Percentiles rank a stretch among this genome's conserved stretches.
These are phyloP conservation scores for Physcia stellaris DNA, from an alignment of 495 filamentous ascomycete species.

Conservation along the genomic window DNA sequence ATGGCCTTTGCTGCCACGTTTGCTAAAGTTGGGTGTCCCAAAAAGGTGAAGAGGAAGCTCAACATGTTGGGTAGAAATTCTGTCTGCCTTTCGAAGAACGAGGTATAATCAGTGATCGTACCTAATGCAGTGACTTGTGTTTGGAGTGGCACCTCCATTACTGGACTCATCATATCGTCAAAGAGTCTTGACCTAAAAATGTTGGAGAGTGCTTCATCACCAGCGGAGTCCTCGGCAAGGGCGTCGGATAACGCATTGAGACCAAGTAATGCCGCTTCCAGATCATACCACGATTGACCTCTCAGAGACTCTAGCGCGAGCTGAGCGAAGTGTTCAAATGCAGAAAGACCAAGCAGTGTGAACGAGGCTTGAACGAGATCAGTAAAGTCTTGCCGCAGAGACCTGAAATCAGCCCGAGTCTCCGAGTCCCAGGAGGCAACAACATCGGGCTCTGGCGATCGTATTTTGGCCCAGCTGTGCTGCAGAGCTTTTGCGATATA, in stretches of 20 bases:
- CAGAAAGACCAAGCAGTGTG: slow-evolving; percentile 47
- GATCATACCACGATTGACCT: slow-evolving; percentile 51
- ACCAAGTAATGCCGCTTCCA: slow-evolving; percentile 73
- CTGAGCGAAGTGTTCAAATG: slow-evolving; percentile 58
- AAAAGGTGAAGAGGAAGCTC: slow-evolving; percentile 67
- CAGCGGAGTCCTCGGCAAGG: slow-evolving; percentile 48
- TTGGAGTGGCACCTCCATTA: slow-evolving; percentile 44
- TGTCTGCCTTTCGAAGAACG: slow-evolving; percentile 66
- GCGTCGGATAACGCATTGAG: slow-evolving; percentile 64
- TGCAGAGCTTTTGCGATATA: slow-evolving; percentile 42
- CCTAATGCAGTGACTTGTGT: slow-evolving; percentile 66
- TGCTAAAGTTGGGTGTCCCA: slow-evolving; percentile 52
- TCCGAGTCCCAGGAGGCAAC: slow-evolving; percentile 52
- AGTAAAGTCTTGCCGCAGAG: slow-evolving; percentile 66
- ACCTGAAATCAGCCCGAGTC: slow-evolving; percentile 55
- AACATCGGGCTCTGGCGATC: slow-evolving; percentile 36
- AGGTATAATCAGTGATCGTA: slow-evolving; percentile 63
- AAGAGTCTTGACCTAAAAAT: slow-evolving; percentile 60
- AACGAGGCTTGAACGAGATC: slow-evolving; percentile 72
- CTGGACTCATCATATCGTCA: slow-evolving; percentile 34
- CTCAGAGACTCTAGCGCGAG: slow-evolving; percentile 45
- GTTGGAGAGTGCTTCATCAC: slow-evolving; percentile 50
- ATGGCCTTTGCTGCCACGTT: slow-evolving; percentile 70
- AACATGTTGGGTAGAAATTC: slow-evolving; percentile 60
- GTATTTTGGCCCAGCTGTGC: slow-evolving; percentile 48